Base-by-base conservation (phyloP, 306 rosid genomes). In the Rubus idaeus region DNA sequence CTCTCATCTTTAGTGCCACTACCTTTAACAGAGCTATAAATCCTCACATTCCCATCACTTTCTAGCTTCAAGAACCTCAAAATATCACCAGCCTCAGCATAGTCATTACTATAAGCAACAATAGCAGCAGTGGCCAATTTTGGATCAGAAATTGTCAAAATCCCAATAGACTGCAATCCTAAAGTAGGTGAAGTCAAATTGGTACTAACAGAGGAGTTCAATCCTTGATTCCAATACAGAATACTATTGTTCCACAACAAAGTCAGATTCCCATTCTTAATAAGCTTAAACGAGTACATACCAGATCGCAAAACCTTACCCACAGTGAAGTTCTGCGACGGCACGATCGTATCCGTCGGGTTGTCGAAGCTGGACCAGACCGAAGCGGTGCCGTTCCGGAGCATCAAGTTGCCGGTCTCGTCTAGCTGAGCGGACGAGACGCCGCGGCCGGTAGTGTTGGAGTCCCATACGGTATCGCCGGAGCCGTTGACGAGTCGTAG, bases 321-420 rank as follows among this genome's bases (percentile, higher is more conserved):
- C 8, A 71, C 69, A 1, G 79, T 83, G 84, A 93, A 85, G 57
- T 86, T 90, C 89, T 87, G 94, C 37, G 60, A 10, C 5, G 93
- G 91, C 77, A 90, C 79, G 14, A 93, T 71, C 5, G 92, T 79
- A 47, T 90, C 94, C 3, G 90, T 86, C 5, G 96, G 96, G 64
- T 87, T 13, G 11, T 86, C 89, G 64, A 93, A 93, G 42, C 90
- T 82, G 1, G 91, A 87, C 97, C 97, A 93, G 21, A 93, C 83
- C 3, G 76, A 10, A 6, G 3, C 5, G 9, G 82, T 80, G 13
- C 75, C 40, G 13, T 89, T 90, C 0, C 45, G 80, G 30, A 93
- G 87, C 0, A 82, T 80, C 8, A 93, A 55, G 81, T 85, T 79
- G 41, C 97, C 97, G 9, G n/a, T 23, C 26, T 85, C 89, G 21